Evolutionary conservation across 371 early-diverging fungal species (phyloP), one percentile per base, ranked within the genome.

Genomic region (Rhizomucor miehei): DNA sequence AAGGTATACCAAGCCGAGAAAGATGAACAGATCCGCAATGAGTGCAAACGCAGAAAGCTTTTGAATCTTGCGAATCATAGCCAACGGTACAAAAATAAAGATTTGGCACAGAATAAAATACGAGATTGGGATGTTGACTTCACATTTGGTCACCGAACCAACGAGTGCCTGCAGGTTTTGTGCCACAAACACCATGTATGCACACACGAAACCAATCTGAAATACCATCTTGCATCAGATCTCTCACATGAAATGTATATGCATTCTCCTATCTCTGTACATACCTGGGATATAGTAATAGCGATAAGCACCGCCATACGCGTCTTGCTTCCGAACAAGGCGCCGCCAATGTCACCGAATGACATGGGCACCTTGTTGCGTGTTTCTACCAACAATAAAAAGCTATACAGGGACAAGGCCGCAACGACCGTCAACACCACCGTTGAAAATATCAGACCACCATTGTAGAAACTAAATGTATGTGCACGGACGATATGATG

Each of bases 181-280:
- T 10, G 89, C 89, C 1, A 94, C 88, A 72, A 92, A 94, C 24
- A 91, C 89, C 80, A 86, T 88, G 65, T 94, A 94, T 11, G 92
- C 92, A 61, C 90, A 90, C 8, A 88, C 86, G 72, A 93, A 93
- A 0, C 94, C 94, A 47, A 88, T 74, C 87, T 85, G 60, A 23
- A 50, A 35, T 21, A 56, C 25, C n/a, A 48, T 35, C 13, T 8
- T 14, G n/a, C 43, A 39, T 17, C 16, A 16, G 48, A 12, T 25
- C 43, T 16, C 21, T 25, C 2, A 41, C 12, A 14, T 14, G 29
- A n/a, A n/a, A 29, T 8, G 8, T 8, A 5, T 29, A 29, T 5
- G 5, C 3, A 8, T 5, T 29, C 29, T 29, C 29, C 29, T 29
- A n/a, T 19, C 23, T 25, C 24, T 20, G 29, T 41, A 34, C 37